phyloP scores from a whole-genome alignment of 768 basidiomycete species.

The Kwoniella bestiolae region DNA sequence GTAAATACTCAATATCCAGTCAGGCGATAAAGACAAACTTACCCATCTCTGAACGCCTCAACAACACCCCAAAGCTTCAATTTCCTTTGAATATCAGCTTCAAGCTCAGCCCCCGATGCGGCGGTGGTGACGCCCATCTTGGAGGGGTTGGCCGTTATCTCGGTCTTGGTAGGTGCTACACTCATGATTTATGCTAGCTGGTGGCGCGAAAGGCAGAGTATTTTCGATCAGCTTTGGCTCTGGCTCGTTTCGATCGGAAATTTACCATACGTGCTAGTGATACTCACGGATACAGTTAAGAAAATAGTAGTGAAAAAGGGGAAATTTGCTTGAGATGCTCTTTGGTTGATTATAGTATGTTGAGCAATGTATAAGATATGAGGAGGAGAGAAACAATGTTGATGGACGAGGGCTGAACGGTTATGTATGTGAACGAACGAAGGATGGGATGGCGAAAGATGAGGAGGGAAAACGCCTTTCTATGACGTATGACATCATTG shows the following conservation, averaged over 20 bases:
- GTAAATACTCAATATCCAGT: constrained; percentile 60
- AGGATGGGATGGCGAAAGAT: constrained; percentile 7
- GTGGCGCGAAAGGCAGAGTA: constrained; percentile 1
- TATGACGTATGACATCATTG: constrained; percentile 19
- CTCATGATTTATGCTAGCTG: constrained; percentile 14
- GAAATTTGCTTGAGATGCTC: constrained; percentile 12
- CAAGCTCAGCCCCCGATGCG: constrained; percentile 65
- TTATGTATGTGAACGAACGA: not conserved
- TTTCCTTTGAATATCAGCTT: constrained; percentile 82
- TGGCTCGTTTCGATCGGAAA: not conserved
- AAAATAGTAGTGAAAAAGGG: not conserved
- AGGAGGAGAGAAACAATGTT: not conserved
- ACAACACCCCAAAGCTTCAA: constrained; percentile 80
- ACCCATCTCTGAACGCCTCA: constrained; percentile 75
- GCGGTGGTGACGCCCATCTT: constrained; percentile 71
- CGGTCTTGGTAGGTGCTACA: constrained; percentile 33
- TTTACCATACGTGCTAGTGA: not conserved
- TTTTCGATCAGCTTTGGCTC: constrained; percentile 1
- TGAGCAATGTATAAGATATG: constrained; percentile 2
- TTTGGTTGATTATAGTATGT: not conserved
- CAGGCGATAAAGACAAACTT: constrained; percentile 16
- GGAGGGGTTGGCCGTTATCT: constrained; percentile 48
- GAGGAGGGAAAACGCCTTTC: not conserved
- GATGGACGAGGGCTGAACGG: not conserved
- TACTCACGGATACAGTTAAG: constrained; percentile 25